Evolutionary conservation across 2,329 filamentous ascomycete genomes (phyloP).

Genomic region (Metarhizium album): DNA sequence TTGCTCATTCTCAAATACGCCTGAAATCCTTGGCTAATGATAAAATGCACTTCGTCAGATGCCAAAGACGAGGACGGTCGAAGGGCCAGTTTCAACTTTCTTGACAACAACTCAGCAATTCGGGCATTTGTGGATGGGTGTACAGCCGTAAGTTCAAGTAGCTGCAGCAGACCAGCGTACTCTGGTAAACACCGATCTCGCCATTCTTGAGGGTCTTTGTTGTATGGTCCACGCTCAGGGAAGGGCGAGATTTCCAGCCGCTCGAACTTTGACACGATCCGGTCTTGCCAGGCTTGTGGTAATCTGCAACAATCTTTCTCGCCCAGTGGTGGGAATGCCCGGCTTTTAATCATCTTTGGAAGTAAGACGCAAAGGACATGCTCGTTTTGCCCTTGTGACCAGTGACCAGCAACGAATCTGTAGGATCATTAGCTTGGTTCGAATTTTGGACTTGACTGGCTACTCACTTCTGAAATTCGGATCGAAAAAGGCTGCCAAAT

Average conservation of each 20-base stretch:
- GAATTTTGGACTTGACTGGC: too few relatives aligned
- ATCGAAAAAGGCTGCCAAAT: constrained; percentile 70
- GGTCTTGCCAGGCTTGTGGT: constrained; percentile 61
- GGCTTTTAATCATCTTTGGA: constrained; percentile 49
- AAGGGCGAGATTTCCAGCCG: constrained; percentile 53
- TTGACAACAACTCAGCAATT: constrained; percentile 53
- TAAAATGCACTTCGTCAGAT: constrained; percentile 58
- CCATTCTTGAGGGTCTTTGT: constrained; percentile 52
- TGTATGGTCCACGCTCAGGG: constrained; percentile 50
- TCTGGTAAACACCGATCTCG: constrained; percentile 53
- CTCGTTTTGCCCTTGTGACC: constrained; percentile 56
- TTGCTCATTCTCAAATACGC: constrained; percentile 58
- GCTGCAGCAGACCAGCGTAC: constrained; percentile 54
- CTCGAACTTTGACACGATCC: constrained; percentile 61
- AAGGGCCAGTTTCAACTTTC: constrained; percentile 55
- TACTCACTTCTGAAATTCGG: constrained; percentile 67
- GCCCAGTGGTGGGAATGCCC: constrained; percentile 40
- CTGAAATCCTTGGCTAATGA: constrained; percentile 63
- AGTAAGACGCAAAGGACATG: constrained; percentile 58
- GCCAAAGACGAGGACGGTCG: constrained; percentile 47
- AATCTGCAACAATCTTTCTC: constrained; percentile 45
- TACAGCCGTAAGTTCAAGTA: constrained; percentile 50
- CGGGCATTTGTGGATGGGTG: constrained; percentile 57
- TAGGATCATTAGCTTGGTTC: constrained; percentile 10
- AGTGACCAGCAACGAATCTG: constrained; percentile 66